Conservation (phyloP, 352 stramenopile species). For the Saprolegnia diclina region DNA sequence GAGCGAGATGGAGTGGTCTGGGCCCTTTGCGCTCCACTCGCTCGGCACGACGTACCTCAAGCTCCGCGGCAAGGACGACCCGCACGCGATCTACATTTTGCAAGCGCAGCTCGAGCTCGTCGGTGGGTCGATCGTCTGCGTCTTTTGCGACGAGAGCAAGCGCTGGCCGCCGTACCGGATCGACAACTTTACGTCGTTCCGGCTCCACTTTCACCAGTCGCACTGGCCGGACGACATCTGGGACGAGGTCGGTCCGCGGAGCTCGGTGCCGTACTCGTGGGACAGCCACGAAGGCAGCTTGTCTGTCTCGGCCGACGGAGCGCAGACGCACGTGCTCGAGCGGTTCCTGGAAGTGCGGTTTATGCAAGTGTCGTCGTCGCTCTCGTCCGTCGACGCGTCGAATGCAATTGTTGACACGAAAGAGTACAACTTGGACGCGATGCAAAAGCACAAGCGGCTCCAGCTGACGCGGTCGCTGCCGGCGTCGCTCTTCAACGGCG, state of each 20-base stretch:
- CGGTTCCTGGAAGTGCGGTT: constrained; percentile 80
- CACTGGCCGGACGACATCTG: constrained; percentile 69
- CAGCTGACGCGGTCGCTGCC: constrained; percentile 78
- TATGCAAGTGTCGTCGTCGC: constrained; percentile 81
- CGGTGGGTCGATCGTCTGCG: constrained; percentile 72
- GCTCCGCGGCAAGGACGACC: constrained; percentile 59
- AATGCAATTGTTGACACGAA: constrained; percentile 81
- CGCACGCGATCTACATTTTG: constrained; percentile 81
- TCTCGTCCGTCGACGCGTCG: constrained; percentile 45
- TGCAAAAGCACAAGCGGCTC: constrained; percentile 71
- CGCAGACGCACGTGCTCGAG: constrained; percentile 43
- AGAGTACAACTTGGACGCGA: constrained; percentile 85
- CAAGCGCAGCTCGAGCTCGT: constrained; percentile 84
- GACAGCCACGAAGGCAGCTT: constrained; percentile 68
- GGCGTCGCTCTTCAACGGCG: constrained; percentile 63
- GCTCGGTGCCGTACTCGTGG: constrained; percentile 82
- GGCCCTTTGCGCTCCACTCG: constrained; percentile 80
- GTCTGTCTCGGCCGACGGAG: constrained; percentile 36
- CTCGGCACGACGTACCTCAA: constrained; percentile 84
- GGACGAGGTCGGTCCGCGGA: constrained; percentile 64
- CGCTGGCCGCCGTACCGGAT: constrained; percentile 87
- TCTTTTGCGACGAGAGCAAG: constrained; percentile 81
- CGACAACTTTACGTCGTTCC: constrained; percentile 88
- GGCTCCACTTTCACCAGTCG: constrained; percentile 80
- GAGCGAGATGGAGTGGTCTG: constrained; percentile 68